These are phyloP conservation scores for Solanum chiquidenum DNA, from an alignment of 257 asterid genomes.

Conservation along the genomic window DNA sequence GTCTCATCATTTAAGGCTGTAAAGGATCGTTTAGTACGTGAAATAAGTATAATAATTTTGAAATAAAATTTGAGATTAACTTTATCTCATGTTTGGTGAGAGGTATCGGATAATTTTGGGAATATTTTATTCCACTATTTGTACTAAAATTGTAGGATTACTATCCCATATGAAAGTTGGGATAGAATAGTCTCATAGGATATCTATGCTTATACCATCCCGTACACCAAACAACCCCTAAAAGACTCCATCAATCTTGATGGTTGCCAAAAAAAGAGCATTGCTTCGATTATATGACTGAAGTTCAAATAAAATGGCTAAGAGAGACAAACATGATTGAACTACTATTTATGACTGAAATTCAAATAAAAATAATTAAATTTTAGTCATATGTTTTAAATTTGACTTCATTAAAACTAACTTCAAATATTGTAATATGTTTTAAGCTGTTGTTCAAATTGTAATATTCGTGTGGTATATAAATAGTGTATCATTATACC, in stretches of 20 bases:
- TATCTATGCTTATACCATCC: neutral
- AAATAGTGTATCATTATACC: neutral
- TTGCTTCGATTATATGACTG: neutral
- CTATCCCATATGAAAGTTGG: neutral
- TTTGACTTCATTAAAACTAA: neutral
- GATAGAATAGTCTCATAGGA: too few species aligned
- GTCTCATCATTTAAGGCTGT: neutral
- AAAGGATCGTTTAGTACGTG: neutral
- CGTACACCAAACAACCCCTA: neutral
- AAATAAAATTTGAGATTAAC: too few species aligned
- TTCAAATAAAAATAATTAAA: neutral
- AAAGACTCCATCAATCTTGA: neutral
- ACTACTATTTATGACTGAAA: too few species aligned
- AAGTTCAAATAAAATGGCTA: neutral
- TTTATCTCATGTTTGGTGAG: neutral
- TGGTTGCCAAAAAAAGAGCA: neutral
- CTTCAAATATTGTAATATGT: neutral
- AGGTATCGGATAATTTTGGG: rapidly evolving
- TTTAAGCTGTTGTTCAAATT: neutral
- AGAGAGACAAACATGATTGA: neutral
- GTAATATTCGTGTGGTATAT: too few species aligned
- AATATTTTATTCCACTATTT: too few species aligned
- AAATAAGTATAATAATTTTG: neutral
- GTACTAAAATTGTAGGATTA: neutral
- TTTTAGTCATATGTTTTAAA: neutral